These are phyloP conservation scores for Debaryomyces robertsiae DNA, from an alignment of 1,139 yeast species.

Conservation along the genomic window DNA sequence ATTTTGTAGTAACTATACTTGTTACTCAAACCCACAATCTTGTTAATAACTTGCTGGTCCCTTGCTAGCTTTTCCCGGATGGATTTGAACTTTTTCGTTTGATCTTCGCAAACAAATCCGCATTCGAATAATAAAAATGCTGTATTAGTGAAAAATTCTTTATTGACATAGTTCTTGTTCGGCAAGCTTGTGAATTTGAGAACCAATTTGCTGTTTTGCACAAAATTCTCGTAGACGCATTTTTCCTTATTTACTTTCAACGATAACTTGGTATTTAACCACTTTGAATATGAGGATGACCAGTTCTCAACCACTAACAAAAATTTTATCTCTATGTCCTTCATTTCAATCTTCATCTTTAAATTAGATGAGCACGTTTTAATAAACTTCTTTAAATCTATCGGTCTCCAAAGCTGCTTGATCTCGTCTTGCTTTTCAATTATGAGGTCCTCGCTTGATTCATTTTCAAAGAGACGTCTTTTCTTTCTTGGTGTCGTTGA, in stretches of 20 bases:
- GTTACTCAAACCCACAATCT: constrained; percentile 39
- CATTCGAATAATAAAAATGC: constrained; percentile 50
- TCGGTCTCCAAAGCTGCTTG: constrained; percentile 44
- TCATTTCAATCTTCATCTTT: constrained; percentile 23
- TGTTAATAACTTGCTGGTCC: constrained; percentile 40
- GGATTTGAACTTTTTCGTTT: constrained; percentile 15
- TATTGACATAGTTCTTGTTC: constrained; percentile 32
- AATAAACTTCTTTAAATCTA: constrained; percentile 32
- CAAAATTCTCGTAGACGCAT: constrained; percentile 28
- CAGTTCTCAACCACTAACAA: constrained; percentile 50
- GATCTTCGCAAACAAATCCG: constrained; percentile 34
- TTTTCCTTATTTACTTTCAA: constrained; percentile 32
- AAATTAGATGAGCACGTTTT: constrained; percentile 26
- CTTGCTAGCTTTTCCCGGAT: constrained; percentile 33
- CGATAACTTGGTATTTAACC: constrained; percentile 47
- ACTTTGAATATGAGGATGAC: constrained; percentile 42
- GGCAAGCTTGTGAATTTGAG: constrained; percentile 44
- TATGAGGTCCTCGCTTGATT: constrained; percentile 22
- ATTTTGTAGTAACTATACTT: constrained; percentile 38
- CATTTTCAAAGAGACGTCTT: constrained; percentile 16
- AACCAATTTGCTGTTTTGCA: constrained; percentile 26
- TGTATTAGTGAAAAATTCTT: constrained; percentile 39
- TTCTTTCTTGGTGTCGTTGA: constrained; percentile 17
- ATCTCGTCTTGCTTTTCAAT: constrained; percentile 35
- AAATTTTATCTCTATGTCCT: constrained; percentile 29